A percentile compares a stretch with the other conserved stretches of the same genome.
Conservation (phyloP, 345 rosid genomes). For the Pugionium dolabratum region DNA sequence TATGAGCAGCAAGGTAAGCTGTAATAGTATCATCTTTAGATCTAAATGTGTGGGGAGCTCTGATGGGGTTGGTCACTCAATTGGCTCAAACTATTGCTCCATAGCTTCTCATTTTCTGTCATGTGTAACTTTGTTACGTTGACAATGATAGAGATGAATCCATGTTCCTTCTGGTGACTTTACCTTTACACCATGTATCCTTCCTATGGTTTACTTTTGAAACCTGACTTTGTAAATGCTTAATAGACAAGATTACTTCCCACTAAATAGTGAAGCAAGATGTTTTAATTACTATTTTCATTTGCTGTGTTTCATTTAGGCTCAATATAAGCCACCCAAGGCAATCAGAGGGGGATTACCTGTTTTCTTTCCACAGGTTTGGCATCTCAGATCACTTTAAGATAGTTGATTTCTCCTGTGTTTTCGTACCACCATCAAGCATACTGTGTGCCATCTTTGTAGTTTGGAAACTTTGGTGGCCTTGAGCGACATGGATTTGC, state of each 20-base stretch:
- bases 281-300: background rate
- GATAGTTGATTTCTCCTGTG: slow-evolving; percentile 15
- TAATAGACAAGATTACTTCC: background rate
- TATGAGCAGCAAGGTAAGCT: slow-evolving; percentile 77
- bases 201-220: background rate
- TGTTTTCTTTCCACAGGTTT: slow-evolving; percentile 93
- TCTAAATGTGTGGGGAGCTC: background rate
- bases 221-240: background rate
- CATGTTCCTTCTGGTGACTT: background rate
- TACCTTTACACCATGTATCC: slow-evolving; percentile 4
- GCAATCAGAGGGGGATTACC: slow-evolving; percentile 85
- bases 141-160: background rate
- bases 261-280: background rate
- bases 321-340: slow-evolving; percentile 69
- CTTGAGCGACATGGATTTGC: slow-evolving; percentile 92
- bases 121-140: background rate
- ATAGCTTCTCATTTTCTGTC: slow-evolving; percentile 20
- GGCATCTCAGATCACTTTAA: slow-evolving; percentile 27
- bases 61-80: background rate
- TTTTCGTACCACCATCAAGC: slow-evolving; percentile 9
- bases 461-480: slow-evolving; percentile 81
- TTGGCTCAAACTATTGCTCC: background rate
- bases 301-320: slow-evolving; percentile 47
- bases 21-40: background rate
- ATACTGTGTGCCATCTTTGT: slow-evolving; percentile 26